Base-by-base conservation (phyloP, 176 grass and related monocot species). In the Bonia amplexicaulis region DNA sequence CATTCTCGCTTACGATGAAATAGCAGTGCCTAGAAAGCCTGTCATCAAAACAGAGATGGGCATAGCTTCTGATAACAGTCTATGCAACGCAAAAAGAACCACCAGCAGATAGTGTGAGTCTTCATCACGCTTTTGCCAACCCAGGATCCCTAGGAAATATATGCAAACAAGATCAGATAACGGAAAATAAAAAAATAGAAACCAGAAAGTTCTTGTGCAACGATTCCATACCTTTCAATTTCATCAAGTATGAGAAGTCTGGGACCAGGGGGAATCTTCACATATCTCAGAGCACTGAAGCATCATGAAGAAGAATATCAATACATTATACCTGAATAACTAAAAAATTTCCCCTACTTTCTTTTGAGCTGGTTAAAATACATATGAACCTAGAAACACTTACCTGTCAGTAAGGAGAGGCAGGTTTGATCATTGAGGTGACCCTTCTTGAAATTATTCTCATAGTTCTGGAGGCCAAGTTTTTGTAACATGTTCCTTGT, bases 361-460 rank as follows among this genome's bases (percentile, higher is more conserved):
- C 16, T 78, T 27, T 60, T 42, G 4, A 46, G 7, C 35, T 51
- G 29, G 33, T 60, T 66, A 6, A 23, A 80, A 41, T 25, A 85
- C 19, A 79, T 37, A n/a, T 44, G 16, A 61, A 68, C 6, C 31
- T 51, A 68, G 1, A 74, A 61, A n/a, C n/a, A 53, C 49, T 44
- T 55, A 89, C 96, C 91, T 94, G 84, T 96, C 96, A 10, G 88
- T 96, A 53, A 99, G 91, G 55, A 96, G 90, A 42, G 96, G 86
- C 72, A 99, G 23, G 96, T 99, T 83, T 76, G 81, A 92, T 96
- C 93, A 37, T 74, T 94, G 71, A 98, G 96, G 68, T 91, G 86
- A 46, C 96, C 96, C 81, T 89, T 95, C 88, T 92, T 98, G 78
- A 98, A 96, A 74, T 99, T 94, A 61, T 96, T 99, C 73, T 99